Evolutionary conservation across 371 early-diverging fungal species (phyloP).

Genomic region (Quaeritorhiza haematococci): DNA sequence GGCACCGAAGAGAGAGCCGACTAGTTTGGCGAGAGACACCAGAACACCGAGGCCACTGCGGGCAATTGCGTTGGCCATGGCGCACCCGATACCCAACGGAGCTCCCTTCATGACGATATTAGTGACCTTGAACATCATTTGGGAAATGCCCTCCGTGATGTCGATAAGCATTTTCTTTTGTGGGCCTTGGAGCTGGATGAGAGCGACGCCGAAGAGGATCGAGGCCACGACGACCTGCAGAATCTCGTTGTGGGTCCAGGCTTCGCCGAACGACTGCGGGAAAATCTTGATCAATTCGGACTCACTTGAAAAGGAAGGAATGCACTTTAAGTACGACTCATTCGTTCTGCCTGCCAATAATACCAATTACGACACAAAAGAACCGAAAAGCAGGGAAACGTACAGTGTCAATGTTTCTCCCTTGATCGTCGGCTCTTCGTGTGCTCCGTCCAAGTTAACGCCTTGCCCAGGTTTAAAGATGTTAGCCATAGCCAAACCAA

Average conservation of each 20-base stretch:
- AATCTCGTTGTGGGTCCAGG: slow-evolving; percentile 51
- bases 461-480: slow-evolving; percentile 60
- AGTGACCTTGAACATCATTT: slow-evolving; percentile 65
- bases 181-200: slow-evolving; percentile 24
- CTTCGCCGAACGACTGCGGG: slow-evolving; percentile 36
- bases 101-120: slow-evolving; percentile 43
- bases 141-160: slow-evolving; percentile 50
- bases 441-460: slow-evolving; percentile 34
- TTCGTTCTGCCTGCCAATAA: slow-evolving; percentile 25
- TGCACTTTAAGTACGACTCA: slow-evolving; percentile 37
- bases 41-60: slow-evolving; percentile 62
- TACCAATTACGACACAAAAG: no score
- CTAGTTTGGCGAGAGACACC: slow-evolving; percentile 60
- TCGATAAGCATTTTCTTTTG: slow-evolving; percentile 53
- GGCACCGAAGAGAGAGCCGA: slow-evolving; percentile 56
- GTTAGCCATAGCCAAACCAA: slow-evolving; percentile 68
- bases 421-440: slow-evolving; percentile 4
- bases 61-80: slow-evolving; percentile 64
- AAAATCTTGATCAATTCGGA: background rate
- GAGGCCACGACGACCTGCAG: slow-evolving; percentile 67
- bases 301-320: background rate
- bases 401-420: slow-evolving; percentile 31
- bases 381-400: no score
- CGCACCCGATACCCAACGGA: slow-evolving; percentile 67
- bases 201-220: slow-evolving; percentile 64